Percentiles rank a stretch among this genome's conserved stretches.
Conservation (phyloP, 2,329 filamentous ascomycete species). For the Zasmidium cellare region DNA sequence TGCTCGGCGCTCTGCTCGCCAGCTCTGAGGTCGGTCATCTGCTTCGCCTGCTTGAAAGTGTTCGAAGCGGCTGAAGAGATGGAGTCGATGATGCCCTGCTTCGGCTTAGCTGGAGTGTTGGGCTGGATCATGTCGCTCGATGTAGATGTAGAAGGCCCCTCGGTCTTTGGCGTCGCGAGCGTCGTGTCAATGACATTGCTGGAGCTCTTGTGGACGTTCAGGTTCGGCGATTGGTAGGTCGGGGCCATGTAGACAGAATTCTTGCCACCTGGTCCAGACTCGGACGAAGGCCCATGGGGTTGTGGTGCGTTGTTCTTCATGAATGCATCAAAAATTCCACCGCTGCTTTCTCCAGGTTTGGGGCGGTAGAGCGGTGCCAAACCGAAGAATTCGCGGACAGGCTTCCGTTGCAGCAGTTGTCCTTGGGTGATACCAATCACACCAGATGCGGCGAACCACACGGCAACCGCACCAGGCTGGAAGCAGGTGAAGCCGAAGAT, state of each 20-base stretch:
- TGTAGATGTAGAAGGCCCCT: neutral
- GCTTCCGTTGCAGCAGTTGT: constrained; percentile 37
- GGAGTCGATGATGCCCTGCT: constrained; percentile 12
- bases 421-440: constrained; percentile 42
- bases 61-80: neutral
- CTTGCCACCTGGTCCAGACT: no score
- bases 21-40: neutral
- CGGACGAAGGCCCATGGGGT: neutral
- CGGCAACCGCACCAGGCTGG: constrained; percentile 59
- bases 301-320: constrained; percentile 1
- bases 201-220: constrained; percentile 3
- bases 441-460: constrained; percentile 59
- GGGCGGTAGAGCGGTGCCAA: constrained; percentile 39
- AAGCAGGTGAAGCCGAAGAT: constrained; percentile 55
- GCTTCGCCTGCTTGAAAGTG: neutral
- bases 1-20: constrained; percentile 6
- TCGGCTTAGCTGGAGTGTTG: neutral
- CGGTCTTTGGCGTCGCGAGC: constrained; percentile 10
- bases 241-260: constrained; percentile 22
- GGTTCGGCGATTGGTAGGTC: constrained; percentile 20
- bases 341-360: constrained; percentile 5
- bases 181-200: constrained; percentile 19
- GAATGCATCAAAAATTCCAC: constrained; percentile 7
- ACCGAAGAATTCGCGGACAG: constrained; percentile 39
- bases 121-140: constrained; percentile 21